Percentiles rank a stretch among this genome's conserved stretches.
Evolutionary conservation across 306 rosid species (phyloP).

Genomic region (Macrotyloma uniflorum): DNA sequence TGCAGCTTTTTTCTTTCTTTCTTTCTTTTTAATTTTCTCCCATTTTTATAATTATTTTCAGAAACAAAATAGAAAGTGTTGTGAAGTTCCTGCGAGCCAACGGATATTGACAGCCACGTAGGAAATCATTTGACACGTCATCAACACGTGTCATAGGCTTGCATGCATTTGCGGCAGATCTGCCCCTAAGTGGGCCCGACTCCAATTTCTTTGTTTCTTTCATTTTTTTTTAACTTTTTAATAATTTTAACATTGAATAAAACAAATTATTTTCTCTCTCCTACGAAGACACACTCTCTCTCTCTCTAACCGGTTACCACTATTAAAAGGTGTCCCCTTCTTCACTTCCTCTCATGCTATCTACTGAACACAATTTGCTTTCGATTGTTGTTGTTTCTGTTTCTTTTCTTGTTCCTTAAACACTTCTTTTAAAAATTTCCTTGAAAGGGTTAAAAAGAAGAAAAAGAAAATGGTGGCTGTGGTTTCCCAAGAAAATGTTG

Average conservation of each 20-base stretch:
- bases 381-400: not conserved
- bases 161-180: slow-evolving; percentile 1
- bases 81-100: not conserved
- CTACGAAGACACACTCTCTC: not conserved
- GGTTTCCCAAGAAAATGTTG: slow-evolving; percentile 67
- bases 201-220: not conserved
- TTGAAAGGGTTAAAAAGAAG: not conserved
- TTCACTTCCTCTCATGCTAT: slow-evolving; percentile 23
- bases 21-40: not conserved
- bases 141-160: slow-evolving; percentile 30
- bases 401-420: not conserved
- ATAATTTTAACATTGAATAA: not conserved
- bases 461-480: slow-evolving; percentile 60
- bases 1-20: not conserved
- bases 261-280: slow-evolving; percentile 29
- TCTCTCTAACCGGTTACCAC: slow-evolving; percentile 21
- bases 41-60: not conserved
- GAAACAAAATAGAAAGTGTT: slow-evolving; percentile 9
- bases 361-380: slow-evolving; percentile 35
- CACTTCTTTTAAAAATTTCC: not conserved
- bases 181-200: not conserved
- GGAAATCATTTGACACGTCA: slow-evolving; percentile 37
- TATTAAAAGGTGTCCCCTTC: slow-evolving; percentile 50
- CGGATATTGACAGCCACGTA: slow-evolving; percentile 37
- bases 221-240: not conserved